phyloP scores from a whole-genome alignment of 75 land plant genomes.

The Ceratopteris richardii region DNA sequence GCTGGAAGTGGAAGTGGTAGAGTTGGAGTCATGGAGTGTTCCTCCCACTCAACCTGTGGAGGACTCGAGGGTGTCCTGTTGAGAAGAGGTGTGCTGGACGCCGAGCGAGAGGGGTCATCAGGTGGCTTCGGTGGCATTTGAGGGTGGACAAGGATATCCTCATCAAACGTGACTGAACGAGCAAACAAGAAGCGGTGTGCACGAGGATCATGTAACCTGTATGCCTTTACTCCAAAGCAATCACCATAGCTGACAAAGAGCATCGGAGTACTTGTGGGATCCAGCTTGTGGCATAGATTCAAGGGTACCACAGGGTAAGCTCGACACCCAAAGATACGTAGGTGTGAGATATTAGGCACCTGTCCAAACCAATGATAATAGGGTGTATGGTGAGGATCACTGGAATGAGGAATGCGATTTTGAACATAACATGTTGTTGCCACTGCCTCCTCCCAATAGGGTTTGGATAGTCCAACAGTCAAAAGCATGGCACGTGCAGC shows the following conservation, averaged over 20 bases:
- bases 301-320: constrained; percentile 3
- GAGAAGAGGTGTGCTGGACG: no score
- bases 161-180: no score
- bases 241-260: not conserved
- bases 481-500: constrained; percentile 15
- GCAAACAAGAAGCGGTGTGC: no score
- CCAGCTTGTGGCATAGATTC: not conserved
- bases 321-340: constrained; percentile 17
- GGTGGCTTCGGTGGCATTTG: no score
- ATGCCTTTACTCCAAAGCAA: not conserved
- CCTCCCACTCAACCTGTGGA: no score
- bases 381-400: constrained; percentile 11
- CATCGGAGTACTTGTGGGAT: not conserved
- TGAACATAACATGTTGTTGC: constrained; percentile 16
- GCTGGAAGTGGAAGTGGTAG: no score
- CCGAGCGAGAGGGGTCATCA: no score
- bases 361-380: not conserved
- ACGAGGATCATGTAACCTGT: no score
- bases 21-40: no score
- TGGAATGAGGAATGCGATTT: constrained; percentile 18
- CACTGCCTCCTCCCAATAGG: constrained; percentile 34
- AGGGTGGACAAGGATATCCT: no score
- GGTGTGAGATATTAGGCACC: not conserved
- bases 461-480: constrained; percentile 13
- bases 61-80: no score